These are phyloP conservation scores for Naganishia vaughanmartiniae DNA, from an alignment of 768 basidiomycete genomes.

Conservation along the genomic window DNA sequence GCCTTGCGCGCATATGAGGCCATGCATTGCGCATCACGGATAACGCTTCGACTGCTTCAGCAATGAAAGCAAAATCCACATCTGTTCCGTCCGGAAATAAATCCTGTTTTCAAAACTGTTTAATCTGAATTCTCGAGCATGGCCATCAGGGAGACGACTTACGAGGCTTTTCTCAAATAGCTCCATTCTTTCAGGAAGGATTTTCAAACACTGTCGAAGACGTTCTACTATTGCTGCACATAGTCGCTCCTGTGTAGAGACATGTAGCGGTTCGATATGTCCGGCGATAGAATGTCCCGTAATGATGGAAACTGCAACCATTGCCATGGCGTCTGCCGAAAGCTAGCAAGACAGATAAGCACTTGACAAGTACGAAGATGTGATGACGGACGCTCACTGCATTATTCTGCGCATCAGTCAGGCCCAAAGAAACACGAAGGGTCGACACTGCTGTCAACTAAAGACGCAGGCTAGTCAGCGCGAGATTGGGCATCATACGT, in stretches of 20 bases:
- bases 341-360: slow-evolving; percentile 6
- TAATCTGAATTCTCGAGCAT: not conserved
- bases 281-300: slow-evolving; percentile 9
- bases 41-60: slow-evolving; percentile 6
- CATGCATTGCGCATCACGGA: not conserved
- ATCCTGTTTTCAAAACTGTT: not conserved
- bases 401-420: not conserved
- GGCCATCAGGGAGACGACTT: slow-evolving; percentile 9
- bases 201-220: not conserved
- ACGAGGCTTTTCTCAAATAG: slow-evolving; percentile 42
- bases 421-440: not conserved
- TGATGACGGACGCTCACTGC: not conserved
- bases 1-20: not conserved
- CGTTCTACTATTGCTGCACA: slow-evolving; percentile 15
- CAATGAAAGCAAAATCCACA: not conserved
- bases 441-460: slow-evolving; percentile 4
- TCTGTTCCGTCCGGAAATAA: not conserved
- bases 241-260: not conserved
- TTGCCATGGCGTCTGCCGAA: slow-evolving; percentile 20
- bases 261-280: not conserved
- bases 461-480: not conserved
- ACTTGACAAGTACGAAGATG: not conserved
- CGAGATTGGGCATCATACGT: not conserved
- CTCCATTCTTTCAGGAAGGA: slow-evolving; percentile 34
- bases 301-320: not conserved